Conservation (phyloP, 2,329 filamentous ascomycete species). For the Magnaporthales sp. region DNA sequence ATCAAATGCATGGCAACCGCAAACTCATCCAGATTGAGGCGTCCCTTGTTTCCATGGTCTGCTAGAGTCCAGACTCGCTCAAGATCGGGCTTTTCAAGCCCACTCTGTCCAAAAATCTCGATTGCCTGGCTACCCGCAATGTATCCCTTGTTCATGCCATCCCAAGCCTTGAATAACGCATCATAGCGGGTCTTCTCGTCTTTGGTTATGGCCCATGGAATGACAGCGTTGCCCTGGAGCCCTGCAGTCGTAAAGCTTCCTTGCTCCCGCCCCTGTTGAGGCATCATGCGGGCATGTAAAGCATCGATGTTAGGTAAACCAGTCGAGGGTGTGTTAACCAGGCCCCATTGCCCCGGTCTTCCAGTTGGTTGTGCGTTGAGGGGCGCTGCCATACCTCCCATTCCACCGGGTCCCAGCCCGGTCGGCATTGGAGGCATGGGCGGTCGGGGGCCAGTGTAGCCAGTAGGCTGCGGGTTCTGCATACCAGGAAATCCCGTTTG, state of each 20-base stretch:
- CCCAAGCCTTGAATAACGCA: constrained; percentile 90
- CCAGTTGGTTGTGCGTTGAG: constrained; percentile 94
- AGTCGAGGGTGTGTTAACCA: constrained; percentile 85
- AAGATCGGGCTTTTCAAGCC: constrained; percentile 79
- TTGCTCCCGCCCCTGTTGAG: constrained; percentile 81
- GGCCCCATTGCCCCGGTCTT: constrained; percentile 90
- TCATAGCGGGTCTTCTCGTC: constrained; percentile 98
- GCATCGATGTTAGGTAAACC: constrained; percentile 92
- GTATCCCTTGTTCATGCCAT: constrained; percentile 85
- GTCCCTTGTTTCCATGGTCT: constrained; percentile 88
- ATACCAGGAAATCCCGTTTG: constrained; percentile 62
- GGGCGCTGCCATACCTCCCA: constrained; percentile 58
- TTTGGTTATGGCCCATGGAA: constrained; percentile 98
- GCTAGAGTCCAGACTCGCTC: constrained; percentile 93
- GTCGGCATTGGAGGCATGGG: constrained; percentile 76
- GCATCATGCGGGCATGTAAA: constrained; percentile 92
- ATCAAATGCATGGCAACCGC: constrained; percentile 99
- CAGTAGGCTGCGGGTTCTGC: constrained; percentile 63
- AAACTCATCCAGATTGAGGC: constrained; percentile 93
- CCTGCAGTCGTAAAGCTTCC: constrained; percentile 77
- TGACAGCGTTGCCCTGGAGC: constrained; percentile 84
- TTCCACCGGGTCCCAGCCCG: constrained; percentile 39
- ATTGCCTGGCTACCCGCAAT: constrained; percentile 89
- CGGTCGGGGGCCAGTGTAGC: constrained; percentile 72
- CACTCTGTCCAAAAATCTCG: constrained; percentile 95